Percentiles rank a stretch among this genome's conserved stretches.
Conservation (phyloP, 2,329 filamentous ascomycete species). For the Talaromyces sp. region DNA sequence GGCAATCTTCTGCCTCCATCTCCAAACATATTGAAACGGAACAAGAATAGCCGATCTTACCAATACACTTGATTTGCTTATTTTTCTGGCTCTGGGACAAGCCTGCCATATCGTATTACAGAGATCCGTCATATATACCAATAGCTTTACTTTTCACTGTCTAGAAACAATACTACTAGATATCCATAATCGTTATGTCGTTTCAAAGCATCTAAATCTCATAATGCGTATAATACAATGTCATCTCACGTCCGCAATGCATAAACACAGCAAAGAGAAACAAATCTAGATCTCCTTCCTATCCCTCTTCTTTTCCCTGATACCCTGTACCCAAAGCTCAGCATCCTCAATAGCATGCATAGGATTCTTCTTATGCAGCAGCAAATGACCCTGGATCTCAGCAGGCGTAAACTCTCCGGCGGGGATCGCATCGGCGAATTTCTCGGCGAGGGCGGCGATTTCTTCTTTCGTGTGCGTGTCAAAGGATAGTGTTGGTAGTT, state of each 20-base stretch:
- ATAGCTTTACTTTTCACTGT: neutral
- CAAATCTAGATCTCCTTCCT: conserved; percentile 5
- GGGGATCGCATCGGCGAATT: conserved; percentile 34
- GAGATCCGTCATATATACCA: too few species aligned
- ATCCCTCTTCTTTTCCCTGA: conserved; percentile 27
- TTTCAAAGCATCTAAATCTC: neutral
- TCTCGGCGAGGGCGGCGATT: conserved; percentile 25
- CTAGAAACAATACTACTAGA: too few species aligned
- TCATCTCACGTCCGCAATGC: neutral
- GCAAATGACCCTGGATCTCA: conserved; percentile 41
- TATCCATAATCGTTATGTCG: too few species aligned
- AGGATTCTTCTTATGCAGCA: conserved; percentile 34
- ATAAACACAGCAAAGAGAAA: neutral
- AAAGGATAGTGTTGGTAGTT: neutral
- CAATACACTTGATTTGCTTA: too few species aligned
- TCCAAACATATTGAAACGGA: too few species aligned
- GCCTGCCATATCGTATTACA: too few species aligned
- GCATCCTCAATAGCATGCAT: conserved; percentile 30
- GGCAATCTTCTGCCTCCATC: too few species aligned
- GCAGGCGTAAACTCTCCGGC: conserved; percentile 36
- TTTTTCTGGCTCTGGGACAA: too few species aligned
- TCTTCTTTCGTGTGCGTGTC: conserved; percentile 16
- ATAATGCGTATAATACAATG: neutral
- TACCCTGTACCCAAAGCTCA: conserved; percentile 28
- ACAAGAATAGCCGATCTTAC: too few species aligned